Base-by-base conservation (phyloP, 106 monocot species). In the Dendrobium nobile region DNA sequence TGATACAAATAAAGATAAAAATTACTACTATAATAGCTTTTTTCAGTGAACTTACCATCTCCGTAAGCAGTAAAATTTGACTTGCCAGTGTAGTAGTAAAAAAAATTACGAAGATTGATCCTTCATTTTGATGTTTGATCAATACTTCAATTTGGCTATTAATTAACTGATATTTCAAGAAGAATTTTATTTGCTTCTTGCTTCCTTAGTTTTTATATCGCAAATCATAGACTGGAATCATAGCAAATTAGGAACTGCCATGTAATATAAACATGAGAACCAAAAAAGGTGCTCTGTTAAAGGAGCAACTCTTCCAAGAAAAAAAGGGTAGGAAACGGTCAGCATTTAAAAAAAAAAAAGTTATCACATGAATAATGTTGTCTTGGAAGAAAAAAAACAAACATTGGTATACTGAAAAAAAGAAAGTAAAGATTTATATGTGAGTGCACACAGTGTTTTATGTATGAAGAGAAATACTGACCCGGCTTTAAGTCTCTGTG, bases 401-500 rank as follows among this genome's bases (percentile, higher is more conserved):
- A 20, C 68, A 61, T n/a, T 13, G 8, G 28, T 31, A 68, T 13
- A 33, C 68, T 31, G 61, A n/a, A 19, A 22, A 61, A n/a, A 61
- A 1, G n/a, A 13, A 58, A 18, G 18, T 17, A 58, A 4, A 58
- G 9, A 4, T 58, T 16, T 58, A 5, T 61, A 20, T 8, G 31
- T 31, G 31, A 10, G n/a, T 65, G 65, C 24, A 2, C 56, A 68
- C 10, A 10, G 68, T 10, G 31, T 33, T 2, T 68, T 33, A 68
- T 28, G 3, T 4, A 68, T 31, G 17, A 16, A 55, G 37, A 80
- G 15, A 0, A 44, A 54, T 93, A 97, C 97, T 92, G 89, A 98
- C 97, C 98, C 82, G 98, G 98, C 88, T 99, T 99, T 44, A 99
- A 77, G 79, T 99, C 98, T 83, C 98, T 86, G 78, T 99, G 98